Base-by-base conservation (phyloP, 441 rosid genomes). In the Mallotus repandus region DNA sequence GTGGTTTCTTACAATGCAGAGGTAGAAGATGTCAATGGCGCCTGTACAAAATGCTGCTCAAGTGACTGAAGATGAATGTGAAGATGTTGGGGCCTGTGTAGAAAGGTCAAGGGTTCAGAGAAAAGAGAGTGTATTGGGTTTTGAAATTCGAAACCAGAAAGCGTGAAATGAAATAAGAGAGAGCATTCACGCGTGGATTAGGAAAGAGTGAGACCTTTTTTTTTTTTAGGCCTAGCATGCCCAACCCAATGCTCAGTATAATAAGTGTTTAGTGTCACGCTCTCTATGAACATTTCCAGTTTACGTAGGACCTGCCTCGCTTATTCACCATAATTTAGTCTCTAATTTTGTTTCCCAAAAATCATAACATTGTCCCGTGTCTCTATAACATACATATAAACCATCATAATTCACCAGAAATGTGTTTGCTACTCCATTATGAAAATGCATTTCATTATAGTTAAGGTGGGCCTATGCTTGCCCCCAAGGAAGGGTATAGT, bases 221-320 rank as follows among this genome's bases (percentile, higher is more conserved):
- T 38, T 38, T 38, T 14, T 25, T 38, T 38, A 1, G 5, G 41
- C 41, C 54, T 4, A 4, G 54, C 14, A 15, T 50, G 12, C 32
- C 25, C 48, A 35, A 32, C 53, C 32, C 52, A 46, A 35, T 9
- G 49, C 68, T 45, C 13, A 12, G 1, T 0, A 16, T 50, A 9
- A 12, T 22, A 15, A 48, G 41, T 53, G 25, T 16, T 52, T 53
- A 16, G 4, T 53, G 16, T 32, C 69, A 62, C 75, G 75, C 69
- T 63, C 21, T 57, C 48, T 68, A 22, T 29, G 13, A 7, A 9
- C 12, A 7, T 66, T 9, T n/a, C 9, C 29, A 70, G 41, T 58
- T 46, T 10, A 67, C 29, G 71, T 67, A 67, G 65, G 73, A 21
- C 72, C 82, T 88, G 22, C 86, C 92, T 18, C 92, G 84, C 76